Conservation (phyloP, 2,329 filamentous ascomycete species). For the Zarea fungicola region DNA sequence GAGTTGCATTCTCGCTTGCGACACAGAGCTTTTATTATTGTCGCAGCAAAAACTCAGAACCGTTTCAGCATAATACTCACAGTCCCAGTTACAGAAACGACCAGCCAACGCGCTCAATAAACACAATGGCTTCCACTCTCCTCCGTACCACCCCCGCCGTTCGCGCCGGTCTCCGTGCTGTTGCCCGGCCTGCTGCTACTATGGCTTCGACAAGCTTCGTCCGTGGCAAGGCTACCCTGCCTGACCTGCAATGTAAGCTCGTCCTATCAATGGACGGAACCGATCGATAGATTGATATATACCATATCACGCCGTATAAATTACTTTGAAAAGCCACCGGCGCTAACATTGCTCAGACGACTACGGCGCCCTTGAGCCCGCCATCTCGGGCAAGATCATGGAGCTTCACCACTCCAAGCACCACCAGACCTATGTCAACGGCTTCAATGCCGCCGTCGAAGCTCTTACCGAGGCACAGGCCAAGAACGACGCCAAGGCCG, state of each 20-base stretch:
- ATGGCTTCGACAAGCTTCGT: slow-evolving; percentile 71
- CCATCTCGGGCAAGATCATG: slow-evolving; percentile 89
- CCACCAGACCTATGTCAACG: slow-evolving; percentile 90
- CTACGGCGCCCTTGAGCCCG: slow-evolving; percentile 86
- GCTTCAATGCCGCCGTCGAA: slow-evolving; percentile 75
- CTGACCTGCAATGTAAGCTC: slow-evolving; percentile 64
- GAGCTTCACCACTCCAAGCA: slow-evolving; percentile 92
- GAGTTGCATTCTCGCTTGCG: neutral
- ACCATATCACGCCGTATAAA: neutral
- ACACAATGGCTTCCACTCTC: slow-evolving; percentile 68
- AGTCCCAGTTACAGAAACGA: too few species aligned
- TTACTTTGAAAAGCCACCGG: neutral
- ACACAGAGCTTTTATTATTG: too few species aligned
- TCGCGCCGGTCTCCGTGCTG: slow-evolving; percentile 66
- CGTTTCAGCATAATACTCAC: too few species aligned
- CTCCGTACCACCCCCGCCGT: slow-evolving; percentile 63
- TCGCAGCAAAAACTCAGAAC: too few species aligned
- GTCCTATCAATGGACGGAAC: neutral
- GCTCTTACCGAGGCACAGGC: slow-evolving; percentile 61
- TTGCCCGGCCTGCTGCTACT: slow-evolving; percentile 56
- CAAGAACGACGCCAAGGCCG: slow-evolving; percentile 53
- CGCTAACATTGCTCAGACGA: slow-evolving; percentile 60
- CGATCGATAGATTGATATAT: neutral
- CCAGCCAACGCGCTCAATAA: slow-evolving; percentile 13
- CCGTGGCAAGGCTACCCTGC: slow-evolving; percentile 86